Base-by-base conservation (phyloP, 768 basidiomycete genomes). In the Termitomyces bulborhizus region DNA sequence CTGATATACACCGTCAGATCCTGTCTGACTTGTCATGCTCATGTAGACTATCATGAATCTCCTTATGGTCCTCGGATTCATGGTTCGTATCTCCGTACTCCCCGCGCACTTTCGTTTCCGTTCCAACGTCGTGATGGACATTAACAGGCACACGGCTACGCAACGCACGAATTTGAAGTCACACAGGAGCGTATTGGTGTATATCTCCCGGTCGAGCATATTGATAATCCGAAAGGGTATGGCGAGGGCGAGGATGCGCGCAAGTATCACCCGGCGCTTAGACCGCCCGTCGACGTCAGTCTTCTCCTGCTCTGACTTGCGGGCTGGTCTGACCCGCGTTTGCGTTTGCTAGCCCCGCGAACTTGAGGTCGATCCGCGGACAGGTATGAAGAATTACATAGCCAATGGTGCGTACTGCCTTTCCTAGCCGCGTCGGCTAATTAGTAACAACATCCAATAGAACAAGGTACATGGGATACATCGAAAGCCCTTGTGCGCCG, bases 361-460 rank as follows among this genome's bases (percentile, higher is more conserved):
- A 64, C 76, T 96, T 0, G 88, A 94, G 62, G 77, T 98, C 6
- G 95, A 98, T 67, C 82, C 80, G 0, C 72, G 77, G 13, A 90
- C 88, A 0, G 95, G 93, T 2, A 95, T 98, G 93, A 95, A 95
- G 76, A 98, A 94, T 62, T 92, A 91, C 68, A 94, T 95, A 57
- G 90, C 90, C 0, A 95, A 94, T 67, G 83, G 84, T 81, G 56
- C 16, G 56, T 31, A 1, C 13, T 29, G 4, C 29, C 29, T 29
- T 29, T 29, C 29, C 21, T 21, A 21, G 21, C 21, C 21, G 21
- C 21, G 21, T 21, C 21, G 21, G 21, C 2, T 21, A 21, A 21
- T 21, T 21, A 21, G 21, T 21, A 21, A 21, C 21, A 21, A 21
- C 2, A 21, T 21, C 21, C 21, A 32, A 32, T 32, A 32, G 88